These are phyloP conservation scores for Fallopia convolvulus DNA, from an alignment of 148 eudicot genomes.

Conservation along the genomic window DNA sequence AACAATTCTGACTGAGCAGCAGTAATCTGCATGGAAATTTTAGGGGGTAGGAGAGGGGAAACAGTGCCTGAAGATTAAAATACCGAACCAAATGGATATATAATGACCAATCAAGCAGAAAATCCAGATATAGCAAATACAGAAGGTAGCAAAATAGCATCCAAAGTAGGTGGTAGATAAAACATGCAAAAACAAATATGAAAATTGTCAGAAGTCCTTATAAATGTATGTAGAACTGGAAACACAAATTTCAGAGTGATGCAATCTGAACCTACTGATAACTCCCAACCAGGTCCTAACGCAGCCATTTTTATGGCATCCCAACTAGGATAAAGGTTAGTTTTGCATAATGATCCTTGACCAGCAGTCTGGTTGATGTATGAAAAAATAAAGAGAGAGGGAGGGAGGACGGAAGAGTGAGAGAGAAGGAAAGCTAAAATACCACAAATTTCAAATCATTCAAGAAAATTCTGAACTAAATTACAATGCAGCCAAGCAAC, in stretches of 20 bases:
- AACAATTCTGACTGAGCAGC: slow-evolving; percentile 46
- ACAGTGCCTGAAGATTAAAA: neutral
- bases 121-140: neutral
- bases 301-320: no score
- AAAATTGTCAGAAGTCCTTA: neutral
- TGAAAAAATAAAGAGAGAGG: neutral
- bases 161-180: neutral
- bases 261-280: neutral
- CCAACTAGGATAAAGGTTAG: no score
- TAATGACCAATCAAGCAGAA: neutral
- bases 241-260: neutral
- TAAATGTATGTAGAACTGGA: neutral
- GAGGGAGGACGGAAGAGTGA: no score
- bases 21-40: slow-evolving; percentile 45
- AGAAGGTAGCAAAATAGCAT: neutral
- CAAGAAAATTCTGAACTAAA: no score
- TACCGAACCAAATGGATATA: neutral
- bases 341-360: no score
- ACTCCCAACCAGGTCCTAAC: neutral
- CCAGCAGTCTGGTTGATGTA: neutral
- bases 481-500: no score
- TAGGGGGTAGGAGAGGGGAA: neutral
- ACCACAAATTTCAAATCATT: no score
- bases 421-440: no score
- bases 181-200: neutral